A percentile compares a stretch with the other conserved stretches of the same genome.
phyloP scores from a whole-genome alignment of 306 rosid genomes.

The Vigna mungo region DNA sequence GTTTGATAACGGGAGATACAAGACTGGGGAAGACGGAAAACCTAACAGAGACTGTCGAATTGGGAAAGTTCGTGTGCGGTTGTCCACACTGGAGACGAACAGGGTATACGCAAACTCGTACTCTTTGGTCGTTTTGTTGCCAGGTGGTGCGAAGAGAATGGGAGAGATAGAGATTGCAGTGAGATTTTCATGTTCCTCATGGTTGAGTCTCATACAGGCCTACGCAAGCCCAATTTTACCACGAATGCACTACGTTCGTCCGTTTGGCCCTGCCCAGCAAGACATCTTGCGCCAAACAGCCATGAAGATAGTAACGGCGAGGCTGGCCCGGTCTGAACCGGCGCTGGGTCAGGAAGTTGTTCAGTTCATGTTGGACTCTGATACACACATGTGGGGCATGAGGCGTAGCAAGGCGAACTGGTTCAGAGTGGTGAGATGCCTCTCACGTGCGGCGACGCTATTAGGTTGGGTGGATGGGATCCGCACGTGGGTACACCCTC shows the following conservation, averaged over 20 bases:
- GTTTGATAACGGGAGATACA: slow-evolving; percentile 78
- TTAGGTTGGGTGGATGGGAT: slow-evolving; percentile 71
- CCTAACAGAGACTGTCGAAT: slow-evolving; percentile 63
- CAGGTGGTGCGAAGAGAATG: slow-evolving; percentile 88
- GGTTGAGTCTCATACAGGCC: slow-evolving; percentile 81
- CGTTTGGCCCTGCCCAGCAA: slow-evolving; percentile 82
- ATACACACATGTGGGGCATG: slow-evolving; percentile 89
- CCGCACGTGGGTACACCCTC: slow-evolving; percentile 79
- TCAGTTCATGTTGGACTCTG: slow-evolving; percentile 77
- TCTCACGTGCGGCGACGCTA: slow-evolving; percentile 63
- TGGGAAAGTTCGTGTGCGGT: slow-evolving; percentile 73
- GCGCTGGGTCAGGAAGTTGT: slow-evolving; percentile 84
- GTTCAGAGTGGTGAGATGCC: slow-evolving; percentile 65
- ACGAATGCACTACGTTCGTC: slow-evolving; percentile 80
- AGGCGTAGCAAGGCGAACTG: slow-evolving; percentile 87
- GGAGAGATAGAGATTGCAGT: slow-evolving; percentile 87
- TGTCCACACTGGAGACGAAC: slow-evolving; percentile 77
- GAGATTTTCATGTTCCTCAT: slow-evolving; percentile 76
- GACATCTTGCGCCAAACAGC: slow-evolving; percentile 78
- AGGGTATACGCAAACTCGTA: slow-evolving; percentile 69
- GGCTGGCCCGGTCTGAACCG: slow-evolving; percentile 85
- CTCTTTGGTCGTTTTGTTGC: slow-evolving; percentile 66
- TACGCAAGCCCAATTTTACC: slow-evolving; percentile 78
- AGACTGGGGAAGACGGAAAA: slow-evolving; percentile 57
- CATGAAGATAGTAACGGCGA: slow-evolving; percentile 73